Conservation (phyloP, 2,329 filamentous ascomycete species). For the Cordyceps farinosa region DNA sequence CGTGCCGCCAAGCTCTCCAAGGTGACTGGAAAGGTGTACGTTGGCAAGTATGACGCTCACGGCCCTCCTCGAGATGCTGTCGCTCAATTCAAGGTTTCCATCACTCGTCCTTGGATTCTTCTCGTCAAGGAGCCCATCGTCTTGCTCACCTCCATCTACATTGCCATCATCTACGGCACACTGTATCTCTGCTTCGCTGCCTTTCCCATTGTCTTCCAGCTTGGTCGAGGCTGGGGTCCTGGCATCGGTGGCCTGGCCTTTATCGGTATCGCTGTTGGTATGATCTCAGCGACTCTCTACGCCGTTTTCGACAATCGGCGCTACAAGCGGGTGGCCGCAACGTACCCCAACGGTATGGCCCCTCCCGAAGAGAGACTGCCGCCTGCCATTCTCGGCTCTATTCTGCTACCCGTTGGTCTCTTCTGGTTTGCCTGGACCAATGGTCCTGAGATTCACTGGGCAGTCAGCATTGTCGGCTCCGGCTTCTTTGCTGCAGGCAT, state of each 20-base stretch:
- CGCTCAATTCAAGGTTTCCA: conserved; percentile 51
- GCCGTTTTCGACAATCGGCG: conserved; percentile 51
- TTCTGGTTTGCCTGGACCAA: conserved; percentile 68
- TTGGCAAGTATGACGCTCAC: conserved; percentile 44
- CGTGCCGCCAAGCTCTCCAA: conserved; percentile 49
- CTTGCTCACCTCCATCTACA: conserved; percentile 59
- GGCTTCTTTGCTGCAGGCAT: conserved; percentile 52
- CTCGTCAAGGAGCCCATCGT: conserved; percentile 66
- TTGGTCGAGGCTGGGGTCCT: conserved; percentile 53
- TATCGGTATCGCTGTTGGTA: conserved; percentile 61
- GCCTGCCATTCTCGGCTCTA: conserved; percentile 55
- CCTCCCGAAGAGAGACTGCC: conserved; percentile 62
- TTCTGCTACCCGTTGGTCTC: conserved; percentile 56
- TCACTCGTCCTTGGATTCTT: conserved; percentile 62
- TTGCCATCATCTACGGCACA: conserved; percentile 56
- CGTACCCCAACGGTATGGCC: conserved; percentile 50
- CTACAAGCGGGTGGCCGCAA: conserved; percentile 44
- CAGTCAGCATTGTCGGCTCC: conserved; percentile 45
- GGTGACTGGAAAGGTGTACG: conserved; percentile 53
- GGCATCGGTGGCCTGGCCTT: conserved; percentile 61
- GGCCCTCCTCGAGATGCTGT: conserved; percentile 41
- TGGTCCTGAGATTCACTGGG: conserved; percentile 52
- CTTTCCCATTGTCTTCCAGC: conserved; percentile 60
- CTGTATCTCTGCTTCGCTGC: conserved; percentile 54
- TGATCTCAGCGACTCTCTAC: conserved; percentile 54